These are phyloP conservation scores for Paramyrothecium sp. DNA, from an alignment of 2,329 filamentous ascomycete species.

Conservation along the genomic window DNA sequence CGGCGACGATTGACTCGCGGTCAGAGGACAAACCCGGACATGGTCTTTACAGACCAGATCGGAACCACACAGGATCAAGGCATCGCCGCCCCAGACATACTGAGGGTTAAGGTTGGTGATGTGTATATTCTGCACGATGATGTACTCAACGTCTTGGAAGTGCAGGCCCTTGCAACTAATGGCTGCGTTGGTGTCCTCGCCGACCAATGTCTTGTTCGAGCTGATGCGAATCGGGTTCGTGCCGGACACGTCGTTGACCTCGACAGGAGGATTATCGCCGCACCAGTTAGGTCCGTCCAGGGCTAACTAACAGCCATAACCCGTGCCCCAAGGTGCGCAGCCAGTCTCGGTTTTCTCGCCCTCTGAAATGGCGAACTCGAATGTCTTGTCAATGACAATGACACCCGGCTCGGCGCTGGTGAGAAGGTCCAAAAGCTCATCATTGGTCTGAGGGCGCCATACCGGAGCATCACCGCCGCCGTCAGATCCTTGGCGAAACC, in stretches of 20 bases:
- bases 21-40: conserved; percentile 18
- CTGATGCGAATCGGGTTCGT: conserved; percentile 47
- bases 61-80: conserved; percentile 48
- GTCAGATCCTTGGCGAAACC: too few species aligned
- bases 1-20: too few species aligned
- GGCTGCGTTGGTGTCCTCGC: conserved; percentile 48
- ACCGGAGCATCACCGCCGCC: too few species aligned
- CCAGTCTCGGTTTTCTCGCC: conserved; percentile 51
- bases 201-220: conserved; percentile 58
- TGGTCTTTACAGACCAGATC: conserved; percentile 52
- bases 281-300: conserved; percentile 62
- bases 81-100: conserved; percentile 61
- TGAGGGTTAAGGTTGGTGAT: conserved; percentile 55
- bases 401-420: too few species aligned
- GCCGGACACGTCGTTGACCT: conserved; percentile 51
- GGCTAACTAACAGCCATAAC: conserved; percentile 51
- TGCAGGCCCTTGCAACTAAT: conserved; percentile 57
- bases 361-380: conserved; percentile 55
- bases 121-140: conserved; percentile 61
- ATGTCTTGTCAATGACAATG: conserved; percentile 43
- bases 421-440: too few species aligned
- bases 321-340: conserved; percentile 58
- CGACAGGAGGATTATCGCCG: conserved; percentile 52
- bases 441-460: too few species aligned
- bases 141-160: conserved; percentile 44